Evolutionary conservation across 495 filamentous ascomycete genomes (phyloP), one percentile per base, ranked within the genome.

Genomic region (Clavariopsis aquatica): DNA sequence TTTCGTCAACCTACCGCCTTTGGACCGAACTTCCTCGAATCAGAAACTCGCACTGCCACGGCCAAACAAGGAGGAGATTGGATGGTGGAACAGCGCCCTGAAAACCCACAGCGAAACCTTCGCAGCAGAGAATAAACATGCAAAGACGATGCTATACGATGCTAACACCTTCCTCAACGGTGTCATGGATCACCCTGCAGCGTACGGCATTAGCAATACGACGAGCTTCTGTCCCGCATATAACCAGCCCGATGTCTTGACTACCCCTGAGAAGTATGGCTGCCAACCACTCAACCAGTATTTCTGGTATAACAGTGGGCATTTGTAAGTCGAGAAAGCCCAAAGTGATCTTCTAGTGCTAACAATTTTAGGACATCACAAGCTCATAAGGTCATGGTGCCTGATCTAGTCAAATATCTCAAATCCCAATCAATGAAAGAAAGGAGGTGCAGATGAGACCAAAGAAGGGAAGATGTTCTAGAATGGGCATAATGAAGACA

Each of bases 1-100:
- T 1, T 79, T 85, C 66, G 62, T 85, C 51, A 82, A 80, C 60
- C 77, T 84, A 4, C 82, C 81, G 6, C 82, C 82, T 0, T 63
- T 83, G 2, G 77, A 84, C 60, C 73, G 78, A 0, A 78, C 80
- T 1, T 68, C 61, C 20, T 80, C 78, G 12, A 83, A 81, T 62
- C 80, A 1, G 64, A 57, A 4, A 77, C 75, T 76, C 81, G 74
- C 60, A 78, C 77, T 52, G 59, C 65, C 6, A 74, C 73, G n/a
- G 15, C 38, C 38, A 17, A 43, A 43, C 38, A 43, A 43, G 15
- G 38, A 43, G 13, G 38, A 43, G 38, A 17, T 43, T 43, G 38
- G 38, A 2, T 43, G 38, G 38, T 43, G 38, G 38, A 43, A 43
- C 15, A 43, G 38, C 15, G 47, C 47, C 2, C 24, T 57, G 1